Percentiles rank a stretch among this genome's conserved stretches.
Conservation (phyloP, 2,329 filamentous ascomycete species). For the Thielaviopsis euricoi region DNA sequence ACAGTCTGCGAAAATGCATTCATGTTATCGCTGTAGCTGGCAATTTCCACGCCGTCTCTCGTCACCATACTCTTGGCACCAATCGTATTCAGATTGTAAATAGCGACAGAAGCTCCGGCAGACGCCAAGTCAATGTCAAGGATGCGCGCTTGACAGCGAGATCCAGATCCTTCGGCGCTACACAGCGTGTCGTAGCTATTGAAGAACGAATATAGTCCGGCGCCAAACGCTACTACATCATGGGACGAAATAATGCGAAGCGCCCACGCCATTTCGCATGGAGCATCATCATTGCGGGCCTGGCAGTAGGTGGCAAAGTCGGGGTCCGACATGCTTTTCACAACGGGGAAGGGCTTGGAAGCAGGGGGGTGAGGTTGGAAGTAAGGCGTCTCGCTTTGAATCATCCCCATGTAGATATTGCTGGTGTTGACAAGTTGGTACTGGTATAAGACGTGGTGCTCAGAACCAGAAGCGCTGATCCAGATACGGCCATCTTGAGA, state of each 20-base stretch:
- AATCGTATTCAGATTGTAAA: constrained; percentile 31
- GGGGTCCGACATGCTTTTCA: constrained; percentile 29
- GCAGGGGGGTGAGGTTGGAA: constrained; percentile 50
- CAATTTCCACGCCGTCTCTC: constrained; percentile 20
- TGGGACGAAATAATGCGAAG: constrained; percentile 40
- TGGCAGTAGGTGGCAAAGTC: constrained; percentile 33
- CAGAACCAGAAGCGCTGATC: constrained; percentile 47
- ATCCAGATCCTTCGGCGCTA: constrained; percentile 23
- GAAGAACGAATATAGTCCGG: constrained; percentile 53
- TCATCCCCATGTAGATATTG: constrained; percentile 45
- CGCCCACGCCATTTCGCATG: constrained; percentile 46
- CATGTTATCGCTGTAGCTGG: constrained; percentile 22
- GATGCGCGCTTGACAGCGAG: constrained; percentile 31
- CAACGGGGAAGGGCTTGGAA: constrained; percentile 35
- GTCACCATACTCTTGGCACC: constrained; percentile 25
- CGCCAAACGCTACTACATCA: constrained; percentile 42
- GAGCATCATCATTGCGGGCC: constrained; percentile 17
- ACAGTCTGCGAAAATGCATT: constrained; percentile 24
- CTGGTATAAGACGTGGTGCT: constrained; percentile 52
- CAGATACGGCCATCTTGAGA: constrained; percentile 26
- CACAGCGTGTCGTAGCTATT: constrained; percentile 40
- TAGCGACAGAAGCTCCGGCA: constrained; percentile 17
- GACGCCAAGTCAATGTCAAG: constrained; percentile 16
- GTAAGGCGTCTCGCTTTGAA: constrained; percentile 57
- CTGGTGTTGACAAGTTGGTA: constrained; percentile 46